Base-by-base conservation (phyloP, 2,329 filamentous ascomycete genomes). In the Paraphaeosphaeria sporulosa region DNA sequence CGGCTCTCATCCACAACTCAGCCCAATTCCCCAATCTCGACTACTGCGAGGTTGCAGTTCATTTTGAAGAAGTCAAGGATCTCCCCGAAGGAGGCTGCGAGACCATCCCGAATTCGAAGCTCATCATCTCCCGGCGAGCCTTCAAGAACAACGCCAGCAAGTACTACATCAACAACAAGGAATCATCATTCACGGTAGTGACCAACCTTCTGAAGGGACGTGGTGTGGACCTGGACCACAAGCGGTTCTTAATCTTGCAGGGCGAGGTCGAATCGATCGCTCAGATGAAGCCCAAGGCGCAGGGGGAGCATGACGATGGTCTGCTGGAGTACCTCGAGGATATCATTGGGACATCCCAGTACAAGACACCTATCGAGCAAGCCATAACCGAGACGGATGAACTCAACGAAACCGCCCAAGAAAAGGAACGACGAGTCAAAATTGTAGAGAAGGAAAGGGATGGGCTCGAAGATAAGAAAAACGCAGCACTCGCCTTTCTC, bases 101-200 rank as follows among this genome's bases (percentile, higher is more conserved):
- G 71, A 84, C 94, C 15, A 87, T 98, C 49, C 92, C 93, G 42
- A 86, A 95, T 71, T 96, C 94, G 17, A 87, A 91, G 58, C 84
- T 99, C 55, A 84, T 97, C 61, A 91, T 99, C 66, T 97, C 95
- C 8, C 89, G 95, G 71, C 90, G 90, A 74, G 95, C 94, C 0
- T 99, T 99, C 86, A 95, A 93, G 78, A 99, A 98, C 81, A 99
- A 98, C 79, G 90, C 92, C 10, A 98, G 94, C 86, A 96, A 95
- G 78, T 99, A 99, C 80, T 98, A 96, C 80, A 96, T 99, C 82
- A 93, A 99, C 73, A 88, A 87, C 65, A 92, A 90, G 70, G 89
- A 91, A 63, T 97, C 94, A 36, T 96, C 92, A 73, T 99, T 97
- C 76, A 98, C 94, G 0, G 86, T 89, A 0, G 95, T 99, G 30